Percentiles rank a stretch among this genome's conserved stretches.
These are phyloP conservation scores for Yamadazyma akitaensis DNA, from an alignment of 805 yeast genomes.

Conservation along the genomic window DNA sequence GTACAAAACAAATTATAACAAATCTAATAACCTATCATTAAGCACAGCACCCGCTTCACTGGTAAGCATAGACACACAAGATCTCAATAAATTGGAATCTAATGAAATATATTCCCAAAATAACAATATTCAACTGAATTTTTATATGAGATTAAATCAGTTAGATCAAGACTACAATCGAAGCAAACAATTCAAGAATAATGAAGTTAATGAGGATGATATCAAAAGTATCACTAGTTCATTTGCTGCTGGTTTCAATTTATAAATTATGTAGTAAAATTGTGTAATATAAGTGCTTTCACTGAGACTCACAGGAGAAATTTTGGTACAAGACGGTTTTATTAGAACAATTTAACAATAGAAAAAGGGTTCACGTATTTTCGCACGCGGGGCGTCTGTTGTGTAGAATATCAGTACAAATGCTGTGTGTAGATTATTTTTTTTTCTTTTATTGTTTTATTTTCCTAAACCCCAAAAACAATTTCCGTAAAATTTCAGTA, in stretches of 20 bases:
- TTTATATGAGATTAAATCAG: conserved; percentile 28
- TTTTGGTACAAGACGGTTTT: not conserved
- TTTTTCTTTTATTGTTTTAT: not conserved
- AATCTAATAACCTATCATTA: not conserved
- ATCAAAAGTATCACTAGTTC: conserved; percentile 36
- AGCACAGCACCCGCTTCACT: not conserved
- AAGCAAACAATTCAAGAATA: not conserved
- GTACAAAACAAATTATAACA: conserved; percentile 16
- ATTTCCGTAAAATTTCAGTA: not conserved
- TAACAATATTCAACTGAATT: conserved; percentile 28
- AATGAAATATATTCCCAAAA: conserved; percentile 8
- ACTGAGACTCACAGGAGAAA: not conserved
- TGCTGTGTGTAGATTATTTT: not conserved
- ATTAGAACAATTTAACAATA: conserved; percentile 1
- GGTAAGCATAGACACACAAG: conserved; percentile 20
- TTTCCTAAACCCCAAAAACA: not conserved
- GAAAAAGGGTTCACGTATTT: conserved; percentile 3
- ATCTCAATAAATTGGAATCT: not conserved
- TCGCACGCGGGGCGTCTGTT: not conserved
- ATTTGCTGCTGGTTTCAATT: conserved; percentile 34
- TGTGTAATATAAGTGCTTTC: not conserved
- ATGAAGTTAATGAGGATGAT: conserved; percentile 25
- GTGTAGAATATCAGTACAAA: not conserved
- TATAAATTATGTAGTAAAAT: conserved; percentile 5
- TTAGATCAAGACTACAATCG: conserved; percentile 14